A percentile compares a stretch with the other conserved stretches of the same genome.
Conservation (phyloP, 306 rosid species). For the Luffa acutangula region DNA sequence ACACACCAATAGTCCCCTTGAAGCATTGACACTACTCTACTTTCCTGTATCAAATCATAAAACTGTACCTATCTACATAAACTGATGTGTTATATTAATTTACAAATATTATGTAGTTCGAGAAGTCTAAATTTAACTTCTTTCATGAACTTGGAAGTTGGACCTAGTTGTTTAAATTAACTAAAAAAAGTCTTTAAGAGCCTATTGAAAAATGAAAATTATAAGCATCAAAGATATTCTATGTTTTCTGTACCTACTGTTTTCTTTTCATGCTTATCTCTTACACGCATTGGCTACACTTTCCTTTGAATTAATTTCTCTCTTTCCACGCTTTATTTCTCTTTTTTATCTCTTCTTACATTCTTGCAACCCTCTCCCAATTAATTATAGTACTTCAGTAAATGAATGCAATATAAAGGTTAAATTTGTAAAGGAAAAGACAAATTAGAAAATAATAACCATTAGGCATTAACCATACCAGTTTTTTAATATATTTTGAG, state of each 20-base stretch:
- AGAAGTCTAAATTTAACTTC: neutral
- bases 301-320: neutral
- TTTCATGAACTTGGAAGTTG: no score
- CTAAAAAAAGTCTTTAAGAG: no score
- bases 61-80: neutral
- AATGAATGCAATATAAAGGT: neutral
- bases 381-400: neutral
- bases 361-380: neutral
- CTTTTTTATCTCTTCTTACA: neutral
- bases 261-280: no score
- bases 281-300: no score
- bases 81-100: neutral
- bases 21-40: neutral
- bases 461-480: no score
- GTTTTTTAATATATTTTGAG: neutral
- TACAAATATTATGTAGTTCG: neutral
- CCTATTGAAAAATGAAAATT: no score
- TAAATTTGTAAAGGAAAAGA: no score
- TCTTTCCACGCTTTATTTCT: neutral
- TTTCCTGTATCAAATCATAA: neutral
- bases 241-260: no score
- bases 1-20: neutral
- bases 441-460: neutral
- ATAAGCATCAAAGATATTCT: no score
- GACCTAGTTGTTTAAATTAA: no score